Base-by-base conservation (phyloP, 345 rosid species). In the Arabis hirsuta region DNA sequence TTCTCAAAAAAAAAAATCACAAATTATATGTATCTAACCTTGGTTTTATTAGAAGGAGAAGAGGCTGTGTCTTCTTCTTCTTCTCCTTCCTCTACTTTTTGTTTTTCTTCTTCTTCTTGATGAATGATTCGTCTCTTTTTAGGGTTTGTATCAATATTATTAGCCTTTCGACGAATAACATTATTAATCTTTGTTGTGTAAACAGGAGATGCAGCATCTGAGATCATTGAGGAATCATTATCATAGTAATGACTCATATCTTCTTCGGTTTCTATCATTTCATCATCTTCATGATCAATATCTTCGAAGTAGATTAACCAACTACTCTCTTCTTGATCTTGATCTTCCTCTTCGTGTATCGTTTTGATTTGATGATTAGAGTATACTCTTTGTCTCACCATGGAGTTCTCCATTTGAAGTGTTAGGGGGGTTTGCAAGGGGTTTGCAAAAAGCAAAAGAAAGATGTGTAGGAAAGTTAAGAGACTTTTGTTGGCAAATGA, bases 201-300 rank as follows among this genome's bases (percentile, higher is more conserved):
- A 6, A 75, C 26, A 44, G 79, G 79, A 48, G 80, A 76, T 55
- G 80, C 80, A 42, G 80, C 76, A 10, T 70, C 76, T 22, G 80
- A 76, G 54, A 76, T 65, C 72, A 76, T 69, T 0, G 80, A 69
- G 1, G 75, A 62, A 48, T 76, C 80, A 65, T 57, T 39, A 3
- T 55, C 75, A 3, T 57, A 62, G 24, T 69, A 20, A 48, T 48
- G 55, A 38, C 47, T 60, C 69, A 62, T 67, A n/a, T 61, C 73
- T 52, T 43, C 55, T 43, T 62, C 20, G 12, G 47, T 44, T n/a
- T 54, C 54, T 9, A 67, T 1, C 68, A 67, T 74, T 52, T 55
- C 69, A 54, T 55, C 69, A 54, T 71, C 61, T 2, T 47, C 71
- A 55, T 69, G 63, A 44, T 67, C 79, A 63, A 70, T 55, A 16